phyloP scores from a whole-genome alignment of 78 protist species.

The Isochrysis galbana region DNA sequence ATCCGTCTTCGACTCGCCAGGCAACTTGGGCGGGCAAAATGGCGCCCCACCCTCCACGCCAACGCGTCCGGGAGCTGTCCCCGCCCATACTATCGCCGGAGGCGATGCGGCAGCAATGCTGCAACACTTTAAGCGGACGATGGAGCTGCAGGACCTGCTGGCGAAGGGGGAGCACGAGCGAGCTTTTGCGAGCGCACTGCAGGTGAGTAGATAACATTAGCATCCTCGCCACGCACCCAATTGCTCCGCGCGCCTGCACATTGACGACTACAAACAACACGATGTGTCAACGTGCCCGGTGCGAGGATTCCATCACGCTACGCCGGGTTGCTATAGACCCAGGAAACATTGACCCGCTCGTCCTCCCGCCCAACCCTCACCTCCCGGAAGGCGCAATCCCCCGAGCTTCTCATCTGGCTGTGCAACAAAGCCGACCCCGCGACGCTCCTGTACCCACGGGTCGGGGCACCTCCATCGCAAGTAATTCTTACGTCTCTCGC shows the following conservation, averaged over 20 bases:
- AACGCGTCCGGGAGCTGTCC: too few species aligned
- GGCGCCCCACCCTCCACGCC: too few species aligned
- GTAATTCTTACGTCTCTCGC: background rate
- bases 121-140: background rate
- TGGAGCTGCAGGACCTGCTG: constrained; percentile 1
- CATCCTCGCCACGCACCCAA: too few species aligned
- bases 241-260: too few species aligned
- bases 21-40: background rate
- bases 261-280: too few species aligned
- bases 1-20: background rate
- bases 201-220: too few species aligned
- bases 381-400: background rate
- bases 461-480: background rate
- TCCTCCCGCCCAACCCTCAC: too few species aligned
- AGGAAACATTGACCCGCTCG: too few species aligned
- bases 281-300: too few species aligned
- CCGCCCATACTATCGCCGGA: too few species aligned
- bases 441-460: background rate
- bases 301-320: too few species aligned
- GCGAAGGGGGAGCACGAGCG: background rate
- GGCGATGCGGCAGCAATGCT: background rate
- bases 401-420: background rate
- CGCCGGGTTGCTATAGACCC: too few species aligned
- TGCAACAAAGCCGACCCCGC: background rate
- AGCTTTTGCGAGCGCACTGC: background rate